phyloP scores from a whole-genome alignment of 352 stramenopile genomes.

The Globisporangium nagaii region DNA sequence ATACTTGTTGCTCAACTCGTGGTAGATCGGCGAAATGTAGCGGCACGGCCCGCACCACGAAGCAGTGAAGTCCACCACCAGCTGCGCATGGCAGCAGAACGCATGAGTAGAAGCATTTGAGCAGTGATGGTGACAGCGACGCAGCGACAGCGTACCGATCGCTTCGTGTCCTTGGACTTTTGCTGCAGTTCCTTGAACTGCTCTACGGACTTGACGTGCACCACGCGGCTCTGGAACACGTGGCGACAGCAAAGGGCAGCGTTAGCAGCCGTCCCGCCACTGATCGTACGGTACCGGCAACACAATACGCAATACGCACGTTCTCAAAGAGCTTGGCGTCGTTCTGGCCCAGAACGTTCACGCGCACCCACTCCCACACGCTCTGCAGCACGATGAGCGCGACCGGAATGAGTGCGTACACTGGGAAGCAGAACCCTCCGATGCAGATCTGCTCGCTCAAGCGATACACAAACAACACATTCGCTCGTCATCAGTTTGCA shows the following conservation, averaged over 20 bases:
- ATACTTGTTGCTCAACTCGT: slow-evolving; percentile 83
- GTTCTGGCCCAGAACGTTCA: slow-evolving; percentile 49
- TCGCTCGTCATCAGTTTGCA: too few relatives aligned
- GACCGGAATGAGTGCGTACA: slow-evolving; percentile 71
- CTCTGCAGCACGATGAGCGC: slow-evolving; percentile 64
- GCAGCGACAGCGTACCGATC: slow-evolving; percentile 25
- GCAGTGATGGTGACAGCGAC: neutral
- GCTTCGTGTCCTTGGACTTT: slow-evolving; percentile 65
- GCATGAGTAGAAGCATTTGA: neutral
- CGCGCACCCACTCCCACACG: slow-evolving; percentile 67
- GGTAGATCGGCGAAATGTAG: slow-evolving; percentile 78
- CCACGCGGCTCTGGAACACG: slow-evolving; percentile 41
- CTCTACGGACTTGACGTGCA: slow-evolving; percentile 63
- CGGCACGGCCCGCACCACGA: slow-evolving; percentile 87
- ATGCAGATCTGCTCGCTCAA: slow-evolving; percentile 79
- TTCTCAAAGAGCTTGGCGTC: slow-evolving; percentile 44
- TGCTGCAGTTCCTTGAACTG: slow-evolving; percentile 70
- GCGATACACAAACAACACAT: too few relatives aligned
- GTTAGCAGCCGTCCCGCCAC: neutral
- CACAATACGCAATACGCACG: slow-evolving; percentile 12
- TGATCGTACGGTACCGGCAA: neutral
- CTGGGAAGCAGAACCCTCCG: slow-evolving; percentile 66
- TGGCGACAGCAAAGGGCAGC: neutral
- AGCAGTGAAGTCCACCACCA: slow-evolving; percentile 86
- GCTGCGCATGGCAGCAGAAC: slow-evolving; percentile 11